A percentile compares a stretch with the other conserved stretches of the same genome.
Conservation (phyloP, 1,284 basidiomycete genomes). For the Veloporphyrellus conicus region DNA sequence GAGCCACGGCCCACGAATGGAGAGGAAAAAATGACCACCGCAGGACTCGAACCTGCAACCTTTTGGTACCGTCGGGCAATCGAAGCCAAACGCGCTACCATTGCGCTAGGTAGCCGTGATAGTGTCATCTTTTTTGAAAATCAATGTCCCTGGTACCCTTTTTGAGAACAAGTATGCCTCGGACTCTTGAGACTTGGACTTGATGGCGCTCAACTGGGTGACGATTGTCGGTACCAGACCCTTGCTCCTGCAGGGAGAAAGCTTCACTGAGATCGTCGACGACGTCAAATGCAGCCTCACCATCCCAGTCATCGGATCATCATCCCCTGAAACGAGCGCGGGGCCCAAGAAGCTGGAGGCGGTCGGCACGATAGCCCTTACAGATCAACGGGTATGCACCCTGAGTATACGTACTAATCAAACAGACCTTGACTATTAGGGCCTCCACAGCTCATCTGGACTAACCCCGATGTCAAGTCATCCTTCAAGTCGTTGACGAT, state of each 20-base stretch:
- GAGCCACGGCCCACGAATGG: too few species aligned
- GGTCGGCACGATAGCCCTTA: slow-evolving; percentile 56
- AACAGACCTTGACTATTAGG: slow-evolving; percentile 6
- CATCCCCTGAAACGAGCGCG: slow-evolving; percentile 46
- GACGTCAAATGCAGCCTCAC: slow-evolving; percentile 53
- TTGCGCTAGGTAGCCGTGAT: slow-evolving; percentile 37
- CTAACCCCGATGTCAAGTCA: slow-evolving; percentile 38
- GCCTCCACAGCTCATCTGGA: slow-evolving; percentile 60
- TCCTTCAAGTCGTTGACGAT: slow-evolving; percentile 50
- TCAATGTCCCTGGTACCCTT: neutral
- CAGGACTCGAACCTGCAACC: slow-evolving; percentile 88
- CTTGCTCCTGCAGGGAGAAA: slow-evolving; percentile 62
- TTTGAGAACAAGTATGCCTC: neutral
- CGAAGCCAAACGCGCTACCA: slow-evolving; percentile 87
- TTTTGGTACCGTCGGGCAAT: slow-evolving; percentile 66
- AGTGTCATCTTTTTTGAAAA: neutral
- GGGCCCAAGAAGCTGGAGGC: slow-evolving; percentile 57
- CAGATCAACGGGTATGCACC: slow-evolving; percentile 63
- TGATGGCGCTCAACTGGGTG: slow-evolving; percentile 75
- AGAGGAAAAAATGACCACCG: slow-evolving; percentile 48
- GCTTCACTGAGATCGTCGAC: slow-evolving; percentile 52
- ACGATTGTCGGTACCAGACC: slow-evolving; percentile 60
- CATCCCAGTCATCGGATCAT: slow-evolving; percentile 49
- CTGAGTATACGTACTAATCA: slow-evolving; percentile 2
- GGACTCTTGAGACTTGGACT: slow-evolving; percentile 6